Evolutionary conservation across 2,329 filamentous ascomycete genomes (phyloP), one percentile per base, ranked within the genome.

Genomic region (Ceratocystis variospora): DNA sequence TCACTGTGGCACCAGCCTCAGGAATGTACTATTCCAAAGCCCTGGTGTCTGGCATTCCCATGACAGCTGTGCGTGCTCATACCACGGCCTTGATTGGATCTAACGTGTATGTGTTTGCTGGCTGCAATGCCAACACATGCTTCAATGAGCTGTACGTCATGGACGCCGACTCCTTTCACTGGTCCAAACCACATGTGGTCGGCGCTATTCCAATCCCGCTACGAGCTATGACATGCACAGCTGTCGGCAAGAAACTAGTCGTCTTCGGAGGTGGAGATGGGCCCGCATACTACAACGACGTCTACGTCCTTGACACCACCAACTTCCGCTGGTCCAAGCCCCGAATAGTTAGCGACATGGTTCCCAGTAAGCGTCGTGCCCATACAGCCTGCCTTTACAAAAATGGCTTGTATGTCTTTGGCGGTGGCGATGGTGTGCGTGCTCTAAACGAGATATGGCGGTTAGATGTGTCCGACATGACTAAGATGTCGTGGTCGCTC

Each of bases 1-100:
- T 88, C 19, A 78, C 80, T 8, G 77, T 81, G 2, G 84, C 86
- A 17, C 86, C 86, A 31, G 82, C 86, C 19, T 86, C 83, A 62
- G 86, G 85, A 71, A 88, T 88, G 85, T 88, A 88, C 76, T 88
- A 86, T 85, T 87, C 84, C 64, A 80, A 79, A 45, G 85, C 85
- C 8, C 82, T 81, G 6, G 79, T 83, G n/a, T 87, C 85, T 2
- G 86, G 86, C 31, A 77, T 79, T 31, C 76, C 83, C 48, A 84
- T 85, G 71, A 81, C 83, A 17, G 80, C 82, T 28, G 75, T 88
- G 67, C 80, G 86, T 66, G 86, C 86, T 17, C 86, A 88, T 74
- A 87, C 85, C 57, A 83, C 83, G 41, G 87, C 85, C 22, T 76
- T 87, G 41, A 78, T 88, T 53, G 85, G 85, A 8, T 86, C 83